Evolutionary conservation across 225 moss, liverwort and hornwort species (phyloP).

Genomic region (Pseudisothecium myosuroides): DNA sequence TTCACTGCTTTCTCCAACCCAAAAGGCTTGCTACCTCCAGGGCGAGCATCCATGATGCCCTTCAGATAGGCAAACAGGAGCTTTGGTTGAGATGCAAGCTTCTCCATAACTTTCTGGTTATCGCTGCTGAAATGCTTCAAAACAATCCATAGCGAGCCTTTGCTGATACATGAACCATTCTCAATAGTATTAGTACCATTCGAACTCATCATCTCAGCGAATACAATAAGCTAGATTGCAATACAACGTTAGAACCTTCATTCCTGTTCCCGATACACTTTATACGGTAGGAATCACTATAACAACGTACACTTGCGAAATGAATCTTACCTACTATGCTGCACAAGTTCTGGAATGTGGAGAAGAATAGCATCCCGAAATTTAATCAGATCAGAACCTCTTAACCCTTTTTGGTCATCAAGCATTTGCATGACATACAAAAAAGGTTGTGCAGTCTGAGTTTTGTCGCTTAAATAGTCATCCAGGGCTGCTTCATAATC

Average conservation of each 20-base stretch:
- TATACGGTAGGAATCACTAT: not conserved
- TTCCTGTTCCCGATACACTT: not conserved
- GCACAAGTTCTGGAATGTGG: conserved; percentile 68
- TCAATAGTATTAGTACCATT: not conserved
- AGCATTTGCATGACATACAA: conserved; percentile 66
- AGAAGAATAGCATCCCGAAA: conserved; percentile 61
- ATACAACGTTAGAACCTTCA: not conserved
- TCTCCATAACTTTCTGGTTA: conserved; percentile 56
- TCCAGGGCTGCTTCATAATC: conserved; percentile 71
- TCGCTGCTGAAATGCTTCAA: conserved; percentile 71
- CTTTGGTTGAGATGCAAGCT: conserved; percentile 51
- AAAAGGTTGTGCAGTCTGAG: conserved; percentile 61
- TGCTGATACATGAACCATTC: conserved; percentile 33
- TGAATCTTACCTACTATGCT: conserved; percentile 51
- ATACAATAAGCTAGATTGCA: not conserved
- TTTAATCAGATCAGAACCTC: conserved; percentile 24
- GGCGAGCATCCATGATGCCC: conserved; percentile 79
- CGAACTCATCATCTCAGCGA: not conserved
- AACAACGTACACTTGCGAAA: not conserved
- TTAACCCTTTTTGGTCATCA: conserved; percentile 42
- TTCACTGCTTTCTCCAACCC: conserved; percentile 8
- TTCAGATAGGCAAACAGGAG: conserved; percentile 78
- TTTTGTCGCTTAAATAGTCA: conserved; percentile 65
- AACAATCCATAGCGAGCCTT: conserved; percentile 58
- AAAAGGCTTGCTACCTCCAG: conserved; percentile 31